Evolutionary conservation across 2,329 filamentous ascomycete genomes (phyloP), one percentile per base, ranked within the genome.

Genomic region (Penicillium sp.): DNA sequence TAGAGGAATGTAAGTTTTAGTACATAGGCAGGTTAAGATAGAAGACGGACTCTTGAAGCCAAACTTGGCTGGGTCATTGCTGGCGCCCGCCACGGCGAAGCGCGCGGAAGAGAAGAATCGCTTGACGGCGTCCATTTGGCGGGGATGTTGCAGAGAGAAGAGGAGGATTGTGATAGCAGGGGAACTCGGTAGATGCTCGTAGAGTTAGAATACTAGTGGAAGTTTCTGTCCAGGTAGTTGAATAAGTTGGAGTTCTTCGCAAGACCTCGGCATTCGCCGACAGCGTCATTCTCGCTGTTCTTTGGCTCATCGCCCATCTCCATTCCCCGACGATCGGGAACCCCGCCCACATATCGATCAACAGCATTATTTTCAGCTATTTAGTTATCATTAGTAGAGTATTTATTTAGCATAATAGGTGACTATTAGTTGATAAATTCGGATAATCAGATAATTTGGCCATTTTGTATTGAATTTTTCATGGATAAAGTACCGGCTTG

Each of bases 21-120:
- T n/a, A n/a, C n/a, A n/a, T n/a, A n/a, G n/a, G n/a, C n/a, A n/a
- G n/a, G n/a, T n/a, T n/a, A n/a, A n/a, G n/a, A n/a, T n/a, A n/a
- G n/a, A n/a, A n/a, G 15, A 73, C 81, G 61, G 78, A 93, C 93
- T 88, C 82, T 92, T 93, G 78, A 97, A 90, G 26, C 95, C 94
- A 73, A 91, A 97, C 78, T 97, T 97, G 74, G 84, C 82, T 44
- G 90, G 83, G 79, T 96, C 92, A 56, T 91, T 91, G 75, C 90
- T 94, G 40, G 94, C 94, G 71, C 94, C 94, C 22, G 93, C 92
- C 30, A 97, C 94, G 61, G 94, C 93, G 76, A 94, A 97, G 68
- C 85, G 83, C 28, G 89, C 86, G 8, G 89, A 90, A 3, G 87
- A 84, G 81, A 97, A 96, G 84, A 97, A 97, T 13, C 84, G 84